Base-by-base conservation (phyloP, 257 asterid genomes). In the Nicotiana sylvestris region DNA sequence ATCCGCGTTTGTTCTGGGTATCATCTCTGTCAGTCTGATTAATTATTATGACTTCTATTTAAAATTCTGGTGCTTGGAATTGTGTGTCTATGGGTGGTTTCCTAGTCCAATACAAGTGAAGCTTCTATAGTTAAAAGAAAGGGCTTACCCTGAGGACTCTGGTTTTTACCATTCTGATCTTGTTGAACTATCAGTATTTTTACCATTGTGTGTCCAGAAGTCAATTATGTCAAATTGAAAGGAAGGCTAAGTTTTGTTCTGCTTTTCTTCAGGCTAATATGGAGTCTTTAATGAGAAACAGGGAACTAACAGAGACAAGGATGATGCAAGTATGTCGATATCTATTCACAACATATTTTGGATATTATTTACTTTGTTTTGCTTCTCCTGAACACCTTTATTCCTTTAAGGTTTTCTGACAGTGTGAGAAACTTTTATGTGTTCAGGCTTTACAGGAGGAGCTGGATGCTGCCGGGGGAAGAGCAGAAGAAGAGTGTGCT, bases 231-330 rank as follows among this genome's bases (percentile, higher is more conserved):
- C 29, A 7, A 51, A 27, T 51, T 27, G 46, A 72, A 25, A 27
- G 80, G 43, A 25, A 49, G 80, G 6, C 62, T 74, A 15, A 74
- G 43, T 49, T 49, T 82, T 43, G 57, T 76, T n/a, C 66, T 79
- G 32, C 82, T 53, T 57, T 74, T 86, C 83, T 49, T 80, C 93
- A 94, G 99, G 98, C 92, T 68, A 94, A 88, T 89, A 90, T 91
- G 92, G 99, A 96, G 79, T 88, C 98, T 81, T 83, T 93, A 70
- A 89, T 92, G 98, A 94, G 99, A 85, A 96, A 88, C 88, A 91
- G 99, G 88, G 99, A 96, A 90, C 90, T 96, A 80, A 89, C 99
- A 30, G 99, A 96, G 92, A 96, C 99, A 85, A 92, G 98, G 90
- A 96, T 96, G 98, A 92, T 94, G 96, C 99, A 96, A 93, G 99